Percentiles rank a stretch among this genome's conserved stretches.
Conservation (phyloP, 2,329 filamentous ascomycete species). For the Purpureocillium lavendulum region DNA sequence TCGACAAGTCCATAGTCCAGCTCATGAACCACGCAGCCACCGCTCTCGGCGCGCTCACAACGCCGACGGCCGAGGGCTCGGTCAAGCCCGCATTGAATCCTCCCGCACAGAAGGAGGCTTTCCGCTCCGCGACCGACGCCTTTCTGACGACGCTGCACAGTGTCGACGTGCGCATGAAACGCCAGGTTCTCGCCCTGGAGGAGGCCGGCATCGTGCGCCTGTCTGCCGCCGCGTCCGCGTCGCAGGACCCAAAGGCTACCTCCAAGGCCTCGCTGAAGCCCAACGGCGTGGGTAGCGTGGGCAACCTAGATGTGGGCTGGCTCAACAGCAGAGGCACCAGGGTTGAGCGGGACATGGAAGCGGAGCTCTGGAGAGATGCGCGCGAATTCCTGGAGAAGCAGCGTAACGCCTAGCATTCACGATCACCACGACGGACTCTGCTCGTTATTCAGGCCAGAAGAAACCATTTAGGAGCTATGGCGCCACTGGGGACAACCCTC, state of each 20-base stretch:
- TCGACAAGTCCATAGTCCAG: slow-evolving; percentile 53
- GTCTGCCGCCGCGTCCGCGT: slow-evolving; percentile 22
- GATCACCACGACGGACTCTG: no score
- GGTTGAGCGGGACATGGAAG: slow-evolving; percentile 76
- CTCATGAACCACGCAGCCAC: slow-evolving; percentile 36
- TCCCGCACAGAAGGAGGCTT: slow-evolving; percentile 44
- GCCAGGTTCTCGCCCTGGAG: slow-evolving; percentile 64
- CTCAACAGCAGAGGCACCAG: slow-evolving; percentile 79
- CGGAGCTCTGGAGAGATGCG: slow-evolving; percentile 59
- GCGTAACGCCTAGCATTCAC: background rate
- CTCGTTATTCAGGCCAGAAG: no score
- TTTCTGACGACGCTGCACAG: slow-evolving; percentile 68
- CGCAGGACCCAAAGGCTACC: slow-evolving; percentile 21
- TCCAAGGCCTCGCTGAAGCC: slow-evolving; percentile 41
- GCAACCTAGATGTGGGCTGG: slow-evolving; percentile 73
- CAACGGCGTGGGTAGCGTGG: slow-evolving; percentile 46
- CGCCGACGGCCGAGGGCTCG: slow-evolving; percentile 12
- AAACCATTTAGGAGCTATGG: no score
- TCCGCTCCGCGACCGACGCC: slow-evolving; percentile 51
- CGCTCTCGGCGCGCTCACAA: slow-evolving; percentile 36
- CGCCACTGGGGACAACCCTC: no score
- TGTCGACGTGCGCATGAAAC: slow-evolving; percentile 64
- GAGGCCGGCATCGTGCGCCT: slow-evolving; percentile 67
- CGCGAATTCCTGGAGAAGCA: slow-evolving; percentile 26
- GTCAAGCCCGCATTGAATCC: slow-evolving; percentile 25